These are phyloP conservation scores for Metarhizium album DNA, from an alignment of 2,329 filamentous ascomycete species.

Conservation along the genomic window DNA sequence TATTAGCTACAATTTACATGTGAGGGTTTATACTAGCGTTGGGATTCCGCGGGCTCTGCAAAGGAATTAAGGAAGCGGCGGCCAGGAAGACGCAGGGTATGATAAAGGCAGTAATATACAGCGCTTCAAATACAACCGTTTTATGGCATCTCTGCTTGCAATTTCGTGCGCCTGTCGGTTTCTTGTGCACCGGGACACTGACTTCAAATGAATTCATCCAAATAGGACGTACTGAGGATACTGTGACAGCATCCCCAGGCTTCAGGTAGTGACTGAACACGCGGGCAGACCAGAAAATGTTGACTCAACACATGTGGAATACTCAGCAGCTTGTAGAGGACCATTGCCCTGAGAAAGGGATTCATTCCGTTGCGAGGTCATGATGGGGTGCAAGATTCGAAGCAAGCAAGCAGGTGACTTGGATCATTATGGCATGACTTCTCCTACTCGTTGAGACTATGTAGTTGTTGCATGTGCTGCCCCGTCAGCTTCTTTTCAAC, in stretches of 20 bases:
- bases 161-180: not conserved
- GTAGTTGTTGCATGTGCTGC: not conserved
- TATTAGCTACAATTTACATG: slow-evolving; percentile 13
- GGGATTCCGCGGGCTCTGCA: not conserved
- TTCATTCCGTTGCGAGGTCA: no score
- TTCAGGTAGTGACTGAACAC: no score
- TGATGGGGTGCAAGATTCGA: not conserved
- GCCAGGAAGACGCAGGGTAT: not conserved
- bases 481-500: no score
- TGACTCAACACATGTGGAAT: no score
- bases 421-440: not conserved
- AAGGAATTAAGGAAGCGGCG: not conserved
- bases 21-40: slow-evolving; percentile 14
- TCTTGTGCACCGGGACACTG: not conserved
- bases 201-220: not conserved
- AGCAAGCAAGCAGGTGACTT: not conserved
- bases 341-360: no score
- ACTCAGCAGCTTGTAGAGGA: no score
- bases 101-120: not conserved
- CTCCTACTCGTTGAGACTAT: not conserved
- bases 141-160: not conserved
- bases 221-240: no score
- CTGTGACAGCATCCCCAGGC: no score
- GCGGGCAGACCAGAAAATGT: no score
- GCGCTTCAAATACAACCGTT: not conserved